A percentile compares a stretch with the other conserved stretches of the same genome.
Conservation (phyloP, 306 rosid species). For the Clitoria ternatea region DNA sequence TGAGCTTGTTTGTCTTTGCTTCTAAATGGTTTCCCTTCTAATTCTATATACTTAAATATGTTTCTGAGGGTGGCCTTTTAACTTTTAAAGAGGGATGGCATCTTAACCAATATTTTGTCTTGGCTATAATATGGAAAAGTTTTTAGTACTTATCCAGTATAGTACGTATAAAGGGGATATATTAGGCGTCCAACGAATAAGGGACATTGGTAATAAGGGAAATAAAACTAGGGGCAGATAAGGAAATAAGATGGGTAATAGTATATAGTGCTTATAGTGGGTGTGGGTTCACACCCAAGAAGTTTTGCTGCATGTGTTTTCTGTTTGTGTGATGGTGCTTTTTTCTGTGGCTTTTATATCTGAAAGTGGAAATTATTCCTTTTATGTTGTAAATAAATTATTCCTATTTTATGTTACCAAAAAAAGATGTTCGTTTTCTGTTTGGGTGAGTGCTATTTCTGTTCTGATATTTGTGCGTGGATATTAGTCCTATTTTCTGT, state of each 20-base stretch:
- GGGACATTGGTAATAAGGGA: not conserved
- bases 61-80: not conserved
- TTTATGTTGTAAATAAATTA: too few species aligned
- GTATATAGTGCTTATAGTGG: too few species aligned
- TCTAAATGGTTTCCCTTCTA: constrained; percentile 20
- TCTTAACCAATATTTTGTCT: not conserved
- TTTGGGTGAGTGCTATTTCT: not conserved
- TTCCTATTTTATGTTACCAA: too few species aligned
- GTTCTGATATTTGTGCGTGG: not conserved
- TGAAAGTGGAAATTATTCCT: too few species aligned
- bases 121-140: not conserved
- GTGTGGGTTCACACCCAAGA: not conserved
- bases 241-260: too few species aligned
- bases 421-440: not conserved
- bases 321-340: not conserved
- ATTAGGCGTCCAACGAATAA: not conserved
- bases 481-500: not conserved
- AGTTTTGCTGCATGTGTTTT: not conserved
- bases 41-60: not conserved
- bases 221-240: not conserved
- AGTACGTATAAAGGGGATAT: not conserved
- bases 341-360: too few species aligned
- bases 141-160: not conserved
- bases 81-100: not conserved
- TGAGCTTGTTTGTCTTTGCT: constrained; percentile 5